Percentiles rank a stretch among this genome's conserved stretches.
Evolutionary conservation across 2,329 filamentous ascomycete species (phyloP).

Genomic region (Chaetothyriales sp.): DNA sequence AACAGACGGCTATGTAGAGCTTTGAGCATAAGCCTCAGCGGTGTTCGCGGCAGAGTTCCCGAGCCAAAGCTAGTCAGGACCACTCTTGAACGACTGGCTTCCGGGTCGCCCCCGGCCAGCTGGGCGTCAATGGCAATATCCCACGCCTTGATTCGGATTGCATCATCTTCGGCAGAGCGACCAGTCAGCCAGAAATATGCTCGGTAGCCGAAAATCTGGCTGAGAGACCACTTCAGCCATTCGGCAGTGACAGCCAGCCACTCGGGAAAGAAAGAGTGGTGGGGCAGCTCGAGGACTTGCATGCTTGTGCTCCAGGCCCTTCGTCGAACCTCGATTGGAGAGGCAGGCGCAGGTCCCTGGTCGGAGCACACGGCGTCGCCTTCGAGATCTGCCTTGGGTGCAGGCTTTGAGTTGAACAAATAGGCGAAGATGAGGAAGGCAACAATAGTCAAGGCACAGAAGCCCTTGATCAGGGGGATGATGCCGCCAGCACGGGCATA

Average conservation of each 20-base stretch:
- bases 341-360: conserved; percentile 50
- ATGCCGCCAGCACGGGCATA: conserved; percentile 16
- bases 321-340: conserved; percentile 68
- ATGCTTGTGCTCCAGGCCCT: conserved; percentile 88
- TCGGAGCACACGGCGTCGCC: conserved; percentile 19
- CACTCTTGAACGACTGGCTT: conserved; percentile 76
- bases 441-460: conserved; percentile 18
- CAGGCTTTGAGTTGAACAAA: conserved; percentile 40
- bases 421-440: conserved; percentile 43
- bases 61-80: conserved; percentile 78
- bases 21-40: conserved; percentile 74
- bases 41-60: conserved; percentile 69
- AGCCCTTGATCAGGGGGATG: conserved; percentile 18
- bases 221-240: conserved; percentile 63
- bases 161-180: conserved; percentile 69
- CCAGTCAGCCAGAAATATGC: conserved; percentile 68
- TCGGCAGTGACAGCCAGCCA: conserved; percentile 66
- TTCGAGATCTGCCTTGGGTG: conserved; percentile 33
- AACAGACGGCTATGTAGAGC: conserved; percentile 82
- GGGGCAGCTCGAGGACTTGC: conserved; percentile 81
- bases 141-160: conserved; percentile 79
- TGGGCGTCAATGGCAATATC: conserved; percentile 85
- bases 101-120: conserved; percentile 73
- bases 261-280: conserved; percentile 73
- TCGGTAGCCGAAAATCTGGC: conserved; percentile 60